Evolutionary conservation across 1,284 basidiomycete genomes (phyloP), one percentile per base, ranked within the genome.

Genomic region (Moesziomyces globuligerus): DNA sequence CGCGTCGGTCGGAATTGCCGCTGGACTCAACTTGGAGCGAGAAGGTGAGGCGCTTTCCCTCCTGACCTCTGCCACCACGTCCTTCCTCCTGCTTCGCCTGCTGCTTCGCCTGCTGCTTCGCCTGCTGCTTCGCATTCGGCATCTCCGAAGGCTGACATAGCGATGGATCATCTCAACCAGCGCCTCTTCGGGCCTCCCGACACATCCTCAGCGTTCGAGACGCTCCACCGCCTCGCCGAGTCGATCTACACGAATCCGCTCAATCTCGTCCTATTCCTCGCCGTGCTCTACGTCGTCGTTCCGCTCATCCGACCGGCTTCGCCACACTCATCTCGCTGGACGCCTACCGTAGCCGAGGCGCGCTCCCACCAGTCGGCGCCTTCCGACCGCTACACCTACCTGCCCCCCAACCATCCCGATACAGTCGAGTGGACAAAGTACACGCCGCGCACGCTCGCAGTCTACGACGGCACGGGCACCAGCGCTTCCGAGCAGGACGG

Each of bases 391-490:
- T 81, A 81, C 59, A 70, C 74, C 7, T 72, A 69, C 40, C 57
- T 82, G 0, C 80, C 80, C 2, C 49, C 60, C 9, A 29, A 61
- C 15, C 80, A 81, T 39, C 68, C 78, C 6, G 64, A 74, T 24
- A 66, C 65, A 7, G 59, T 66, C 37, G 70, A 71, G 18, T 81
- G 78, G 75, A 72, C 57, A 2, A 62, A 50, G 42, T 82, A 79
- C 55, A 81, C 78, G 1, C 80, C 80, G 5, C 67, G 72, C 29
- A 80, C 78, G 6, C 67, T 82, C 1, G 80, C 79, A 3, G 52
- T 80, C 21, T 73, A 54, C 42, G 80, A 82, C 39, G 80, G 80
- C 4, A 76, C 72, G 9, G 75, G 66, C 15, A 53, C 50, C 4
- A 40, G 18, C 6, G n/a, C 26, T 15, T 26, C 26, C 11, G 47